Base-by-base conservation (phyloP, 139 green algal genomes). In the Protoeuglena noctilucae region DNA sequence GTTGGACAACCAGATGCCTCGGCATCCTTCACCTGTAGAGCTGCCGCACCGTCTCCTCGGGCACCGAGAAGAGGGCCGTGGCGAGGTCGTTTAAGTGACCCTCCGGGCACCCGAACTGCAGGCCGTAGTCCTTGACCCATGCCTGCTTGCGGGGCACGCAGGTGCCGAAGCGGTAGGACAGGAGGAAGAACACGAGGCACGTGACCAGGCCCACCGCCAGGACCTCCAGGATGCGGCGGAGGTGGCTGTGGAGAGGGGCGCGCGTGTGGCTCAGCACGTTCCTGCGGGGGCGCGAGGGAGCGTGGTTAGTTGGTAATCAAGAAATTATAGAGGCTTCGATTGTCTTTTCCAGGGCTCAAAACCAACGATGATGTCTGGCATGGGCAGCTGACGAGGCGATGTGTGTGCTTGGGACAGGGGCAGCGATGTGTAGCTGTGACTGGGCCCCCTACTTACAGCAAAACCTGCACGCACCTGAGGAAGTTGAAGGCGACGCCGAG, bases 31-130 rank as follows among this genome's bases (percentile, higher is more conserved):
- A n/a, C n/a, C n/a, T n/a, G 49, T 93, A 84, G 19, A 93, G 64
- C 21, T 63, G 62, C 22, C 77, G 62, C 50, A 94, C 84, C 30
- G 79, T 82, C 45, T 82, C 72, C 24, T 84, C 73, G 7, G 68
- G 72, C 46, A 60, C 62, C 23, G 75, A 77, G 49, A 92, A 65
- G 64, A 88, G 84, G 5, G 75, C 51, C 1, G 85, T 93, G 22
- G 77, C 82, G 18, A 93, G 53, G 64, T 94, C 85, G 54, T 94
- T 94, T 76, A 91, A 83, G 40, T 78, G 12, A 0, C 65, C 69
- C 47, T 70, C 68, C 18, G 56, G 30, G 61, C 73, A 83, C 30
- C 5, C 39, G 28, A 51, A 57, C 24, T 54, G 48, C 19, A 76
- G 19, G 9, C 55, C 43, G 56, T 78, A 80, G n/a, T 57, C 46